Evolutionary conservation across 345 rosid genomes (phyloP).

Genomic region (Rhodamnia rubescens): DNA sequence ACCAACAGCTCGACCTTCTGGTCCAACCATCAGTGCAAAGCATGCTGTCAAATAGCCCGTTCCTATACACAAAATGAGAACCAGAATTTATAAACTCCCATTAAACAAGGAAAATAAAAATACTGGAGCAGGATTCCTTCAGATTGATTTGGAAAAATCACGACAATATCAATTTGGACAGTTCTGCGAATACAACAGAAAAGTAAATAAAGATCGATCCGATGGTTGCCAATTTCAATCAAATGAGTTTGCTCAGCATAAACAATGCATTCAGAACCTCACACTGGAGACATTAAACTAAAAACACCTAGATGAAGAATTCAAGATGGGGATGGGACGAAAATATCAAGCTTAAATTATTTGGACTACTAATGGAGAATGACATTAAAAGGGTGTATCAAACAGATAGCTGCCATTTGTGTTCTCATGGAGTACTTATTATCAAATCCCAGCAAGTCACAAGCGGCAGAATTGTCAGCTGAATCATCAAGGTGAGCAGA

Average conservation of each 20-base stretch:
- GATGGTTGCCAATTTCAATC: neutral
- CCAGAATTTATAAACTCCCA: neutral
- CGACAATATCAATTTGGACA: neutral
- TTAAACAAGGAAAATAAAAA: neutral
- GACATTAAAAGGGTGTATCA: neutral
- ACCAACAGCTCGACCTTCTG: slow-evolving; percentile 74
- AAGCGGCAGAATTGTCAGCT: neutral
- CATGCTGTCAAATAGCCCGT: slow-evolving; percentile 93
- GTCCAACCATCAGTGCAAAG: slow-evolving; percentile 90
- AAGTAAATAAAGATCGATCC: neutral
- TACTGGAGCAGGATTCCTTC: neutral
- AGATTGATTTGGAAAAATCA: neutral
- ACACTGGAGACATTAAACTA: neutral
- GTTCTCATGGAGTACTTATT: neutral
- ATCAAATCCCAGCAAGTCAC: neutral
- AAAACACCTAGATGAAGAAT: neutral
- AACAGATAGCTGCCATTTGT: neutral
- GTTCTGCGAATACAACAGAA: neutral
- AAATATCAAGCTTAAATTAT: neutral
- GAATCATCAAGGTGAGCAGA: neutral
- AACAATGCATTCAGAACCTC: neutral
- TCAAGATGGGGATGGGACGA: neutral
- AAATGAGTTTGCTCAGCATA: neutral
- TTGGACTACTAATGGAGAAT: neutral
- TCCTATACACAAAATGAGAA: slow-evolving; percentile 26